phyloP scores from a whole-genome alignment of 257 asterid genomes.

The Fraxinus excelsior region DNA sequence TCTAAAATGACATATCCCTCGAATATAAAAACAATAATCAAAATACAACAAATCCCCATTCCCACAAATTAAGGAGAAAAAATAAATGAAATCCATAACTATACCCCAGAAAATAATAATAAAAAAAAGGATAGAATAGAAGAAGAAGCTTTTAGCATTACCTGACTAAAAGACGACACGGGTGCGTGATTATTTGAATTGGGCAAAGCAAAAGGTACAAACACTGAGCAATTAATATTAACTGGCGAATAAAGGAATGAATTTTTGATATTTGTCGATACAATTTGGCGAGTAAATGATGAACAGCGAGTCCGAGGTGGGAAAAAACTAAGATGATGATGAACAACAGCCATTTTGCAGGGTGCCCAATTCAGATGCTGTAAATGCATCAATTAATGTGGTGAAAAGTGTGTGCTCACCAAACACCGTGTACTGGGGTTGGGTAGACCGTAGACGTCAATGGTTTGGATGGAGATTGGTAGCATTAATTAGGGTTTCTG shows the following conservation, averaged over 20 bases:
- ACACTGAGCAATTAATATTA: background rate
- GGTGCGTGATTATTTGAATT: background rate
- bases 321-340: background rate
- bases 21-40: background rate
- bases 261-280: background rate
- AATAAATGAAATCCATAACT: background rate
- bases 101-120: background rate
- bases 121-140: background rate
- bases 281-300: background rate
- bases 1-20: background rate
- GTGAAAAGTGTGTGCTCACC: background rate
- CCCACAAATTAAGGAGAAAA: background rate
- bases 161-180: background rate
- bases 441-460: background rate
- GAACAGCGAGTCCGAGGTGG: background rate
- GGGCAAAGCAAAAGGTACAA: background rate
- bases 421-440: background rate
- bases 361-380: background rate
- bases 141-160: background rate
- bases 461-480: background rate
- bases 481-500: constrained; percentile 1
- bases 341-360: background rate
- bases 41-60: background rate
- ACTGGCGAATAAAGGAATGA: background rate
- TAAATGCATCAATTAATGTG: background rate